A percentile compares a stretch with the other conserved stretches of the same genome.
Evolutionary conservation across 2,329 filamentous ascomycete genomes (phyloP).

Genomic region (Colletotrichum sublineola): DNA sequence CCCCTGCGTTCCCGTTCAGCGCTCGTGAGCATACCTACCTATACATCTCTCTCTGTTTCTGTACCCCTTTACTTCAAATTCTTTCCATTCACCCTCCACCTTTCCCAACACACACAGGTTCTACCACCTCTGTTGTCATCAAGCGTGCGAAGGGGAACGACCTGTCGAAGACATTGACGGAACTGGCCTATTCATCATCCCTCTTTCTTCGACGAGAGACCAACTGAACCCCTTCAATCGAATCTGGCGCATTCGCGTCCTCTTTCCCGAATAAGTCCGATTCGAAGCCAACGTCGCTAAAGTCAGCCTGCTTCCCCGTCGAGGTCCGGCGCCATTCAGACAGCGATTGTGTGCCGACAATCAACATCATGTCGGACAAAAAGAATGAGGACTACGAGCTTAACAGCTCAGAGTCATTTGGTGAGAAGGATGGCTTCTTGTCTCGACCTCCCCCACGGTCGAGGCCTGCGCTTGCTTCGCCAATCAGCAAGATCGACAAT

Average conservation of each 20-base stretch:
- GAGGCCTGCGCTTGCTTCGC: slow-evolving; percentile 46
- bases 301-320: slow-evolving; percentile 16
- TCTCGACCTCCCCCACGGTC: slow-evolving; percentile 55
- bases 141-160: slow-evolving; percentile 1
- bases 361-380: slow-evolving; percentile 79
- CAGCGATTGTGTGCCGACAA: neutral
- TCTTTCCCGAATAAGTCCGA: neutral
- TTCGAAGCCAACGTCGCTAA: neutral
- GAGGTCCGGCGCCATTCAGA: slow-evolving; percentile 52
- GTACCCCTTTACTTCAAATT: slow-evolving; percentile 25
- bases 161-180: slow-evolving; percentile 14
- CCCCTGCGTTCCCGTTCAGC: slow-evolving; percentile 37
- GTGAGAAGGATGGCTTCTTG: slow-evolving; percentile 67
- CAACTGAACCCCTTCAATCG: slow-evolving; percentile 1
- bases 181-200: neutral
- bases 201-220: neutral
- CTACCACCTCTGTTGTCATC: slow-evolving; percentile 12
- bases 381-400: slow-evolving; percentile 87
- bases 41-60: neutral
- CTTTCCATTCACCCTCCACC: neutral
- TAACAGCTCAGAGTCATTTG: slow-evolving; percentile 73
- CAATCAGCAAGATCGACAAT: slow-evolving; percentile 71
- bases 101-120: slow-evolving; percentile 1
- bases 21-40: slow-evolving; percentile 19
- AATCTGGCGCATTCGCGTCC: slow-evolving; percentile 24